Evolutionary conservation across 2,329 filamentous ascomycete genomes (phyloP), one percentile per base, ranked within the genome.

Genomic region (Scopulariopsis brevicaulis): DNA sequence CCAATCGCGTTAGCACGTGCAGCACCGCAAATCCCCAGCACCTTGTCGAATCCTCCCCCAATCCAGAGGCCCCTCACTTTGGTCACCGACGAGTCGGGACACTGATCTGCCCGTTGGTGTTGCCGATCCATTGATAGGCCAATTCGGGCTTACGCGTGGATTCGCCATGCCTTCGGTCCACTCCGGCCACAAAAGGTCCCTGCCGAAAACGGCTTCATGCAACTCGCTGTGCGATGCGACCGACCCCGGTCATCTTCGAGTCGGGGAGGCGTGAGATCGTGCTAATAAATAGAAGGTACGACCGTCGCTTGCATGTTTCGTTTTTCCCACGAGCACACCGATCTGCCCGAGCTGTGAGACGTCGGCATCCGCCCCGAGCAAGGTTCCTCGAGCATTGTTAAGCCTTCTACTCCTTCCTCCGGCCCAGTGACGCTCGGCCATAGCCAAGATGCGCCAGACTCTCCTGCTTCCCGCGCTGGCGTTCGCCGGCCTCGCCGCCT

Each of bases 401-500:
- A 24, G 11, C 46, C 20, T n/a, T 20, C 8, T 50, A n/a, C 46
- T 50, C 20, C 46, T 20, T 22, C n/a, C 6, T n/a, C 46, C 22
- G 11, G n/a, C 7, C 11, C 20, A n/a, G 20, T 50, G 40, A n/a
- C 8, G 15, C 18, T 7, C 15, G 2, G 40, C 14, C 40, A n/a
- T 4, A 50, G 46, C 22, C 46, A 50, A 12, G 6, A 50, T 50
- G 46, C 46, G 46, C 46, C 22, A 24, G 8, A 50, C 20, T 20
- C n/a, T 50, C 46, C 20, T 58, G 18, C 24, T 58, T 28, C 59
- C 59, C 12, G 59, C 63, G 5, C 58, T 67, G 52, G 60, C 64
- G 25, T 57, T 65, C 32, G 66, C 62, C 53, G 66, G 67, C 22
- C 56, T 71, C 50, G 63, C 62, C 2, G 62, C 66, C n/a, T 70